Conservation (phyloP, 257 asterid genomes). For the Ballota nigra region DNA sequence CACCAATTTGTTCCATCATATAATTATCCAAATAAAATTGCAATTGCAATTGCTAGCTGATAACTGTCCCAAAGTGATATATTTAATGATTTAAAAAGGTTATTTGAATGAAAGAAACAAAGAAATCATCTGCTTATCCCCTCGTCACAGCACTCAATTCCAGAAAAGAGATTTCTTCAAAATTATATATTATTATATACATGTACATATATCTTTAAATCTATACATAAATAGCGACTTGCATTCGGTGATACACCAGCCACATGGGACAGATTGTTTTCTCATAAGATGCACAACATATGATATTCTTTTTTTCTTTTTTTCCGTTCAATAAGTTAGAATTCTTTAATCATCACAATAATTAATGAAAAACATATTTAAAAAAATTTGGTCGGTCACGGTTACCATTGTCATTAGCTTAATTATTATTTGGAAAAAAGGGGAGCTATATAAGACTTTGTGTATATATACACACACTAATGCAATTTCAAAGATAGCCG, state of each 20-base stretch:
- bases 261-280: conserved; percentile 46
- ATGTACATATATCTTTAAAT: too few species aligned
- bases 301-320: neutral
- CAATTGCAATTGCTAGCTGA: conserved; percentile 7
- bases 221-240: neutral
- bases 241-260: conserved; percentile 19
- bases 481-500: too few species aligned
- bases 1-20: neutral
- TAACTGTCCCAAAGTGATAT: conserved; percentile 19
- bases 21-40: neutral
- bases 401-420: too few species aligned
- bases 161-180: neutral
- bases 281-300: neutral
- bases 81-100: neutral
- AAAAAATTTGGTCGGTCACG: neutral
- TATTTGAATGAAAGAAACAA: neutral
- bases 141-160: neutral
- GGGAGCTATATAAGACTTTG: too few species aligned
- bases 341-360: neutral
- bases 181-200: neutral
- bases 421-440: too few species aligned
- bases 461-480: too few species aligned
- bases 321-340: neutral
- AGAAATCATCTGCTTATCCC: neutral
- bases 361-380: neutral